Base-by-base conservation (phyloP, 768 basidiomycete genomes). In the Pholiota conissans region DNA sequence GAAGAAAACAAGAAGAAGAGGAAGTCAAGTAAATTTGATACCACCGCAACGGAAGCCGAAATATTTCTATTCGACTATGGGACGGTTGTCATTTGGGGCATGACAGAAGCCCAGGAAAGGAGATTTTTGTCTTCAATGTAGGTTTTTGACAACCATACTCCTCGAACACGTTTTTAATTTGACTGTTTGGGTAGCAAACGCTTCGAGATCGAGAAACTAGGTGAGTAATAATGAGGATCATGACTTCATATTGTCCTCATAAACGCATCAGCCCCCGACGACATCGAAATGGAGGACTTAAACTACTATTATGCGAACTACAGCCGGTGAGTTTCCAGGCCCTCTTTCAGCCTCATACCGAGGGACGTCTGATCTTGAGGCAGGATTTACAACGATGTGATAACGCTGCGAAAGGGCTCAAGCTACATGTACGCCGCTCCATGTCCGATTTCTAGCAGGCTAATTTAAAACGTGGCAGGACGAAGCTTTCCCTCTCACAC, bases 251-350 rank as follows among this genome's bases (percentile, higher is more conserved):
- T 39, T 47, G 50, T 39, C 26, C 48, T 52, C 27, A 24, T 26
- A 46, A 28, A n/a, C 42, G n/a, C 13, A 28, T 37, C 60, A 93
- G 93, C 87, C 32, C 78, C 89, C n/a, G 90, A 95, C 29, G 89
- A 90, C 61, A 79, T 95, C 26, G 95, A 98, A 73, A 95, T 93
- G 91, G 95, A 98, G 77, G 95, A 98, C 68, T 76, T 98, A 30
- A 96, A 96, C 74, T 97, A 88, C 71, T 98, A 98, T 67, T 95
- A 95, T 68, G 95, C 95, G 6, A 94, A 95, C 66, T 98, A 98
- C 69, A 95, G 93, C 69, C 86, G 95, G 93, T 90, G 69, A 55
- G 81, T 70, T 22, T 32, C 1, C 42, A 45, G 42, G 11, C 42
- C 10, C 9, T 39, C n/a, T 22, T 26, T 29, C n/a, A 49, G 9